phyloP scores from a whole-genome alignment of 768 basidiomycete genomes.

The Kwoniella sp. region DNA sequence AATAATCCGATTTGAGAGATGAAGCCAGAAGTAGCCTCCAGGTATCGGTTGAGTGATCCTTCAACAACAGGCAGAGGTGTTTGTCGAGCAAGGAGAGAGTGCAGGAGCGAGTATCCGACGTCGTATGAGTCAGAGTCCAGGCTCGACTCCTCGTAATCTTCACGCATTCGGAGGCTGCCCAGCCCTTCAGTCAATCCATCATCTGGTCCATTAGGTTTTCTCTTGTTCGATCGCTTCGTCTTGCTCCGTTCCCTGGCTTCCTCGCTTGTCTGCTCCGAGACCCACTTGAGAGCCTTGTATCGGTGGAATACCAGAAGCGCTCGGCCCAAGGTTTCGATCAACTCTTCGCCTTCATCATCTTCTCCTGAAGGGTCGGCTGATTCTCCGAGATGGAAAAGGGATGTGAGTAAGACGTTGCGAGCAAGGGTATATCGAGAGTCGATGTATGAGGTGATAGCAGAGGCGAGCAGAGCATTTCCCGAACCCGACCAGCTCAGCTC shows the following conservation, averaged over 20 bases:
- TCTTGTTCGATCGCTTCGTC: slow-evolving; percentile 14
- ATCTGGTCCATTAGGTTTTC: slow-evolving; percentile 25
- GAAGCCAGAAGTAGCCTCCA: slow-evolving; percentile 68
- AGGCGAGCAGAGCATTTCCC: slow-evolving; percentile 40
- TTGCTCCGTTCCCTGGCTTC: slow-evolving; percentile 21
- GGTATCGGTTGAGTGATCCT: slow-evolving; percentile 58
- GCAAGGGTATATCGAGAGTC: slow-evolving; percentile 33
- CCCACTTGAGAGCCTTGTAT: slow-evolving; percentile 37
- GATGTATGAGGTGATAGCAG: slow-evolving; percentile 29
- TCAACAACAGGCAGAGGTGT: slow-evolving; percentile 5
- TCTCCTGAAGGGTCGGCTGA: slow-evolving; percentile 25
- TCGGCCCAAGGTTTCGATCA: slow-evolving; percentile 32
- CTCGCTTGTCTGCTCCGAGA: slow-evolving; percentile 39
- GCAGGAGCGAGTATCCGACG: slow-evolving; percentile 42
- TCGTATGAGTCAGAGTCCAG: slow-evolving; percentile 32
- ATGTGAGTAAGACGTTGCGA: slow-evolving; percentile 37
- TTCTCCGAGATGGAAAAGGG: slow-evolving; percentile 36
- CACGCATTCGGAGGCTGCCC: slow-evolving; percentile 27
- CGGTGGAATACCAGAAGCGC: slow-evolving; percentile 38
- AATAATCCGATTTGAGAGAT: slow-evolving; percentile 70
- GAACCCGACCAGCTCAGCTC: slow-evolving; percentile 32
- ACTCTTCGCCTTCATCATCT: slow-evolving; percentile 37
- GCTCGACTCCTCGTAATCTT: slow-evolving; percentile 9
- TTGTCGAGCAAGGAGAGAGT: slow-evolving; percentile 40
- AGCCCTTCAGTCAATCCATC: slow-evolving; percentile 38